These are phyloP conservation scores for Fraxinus xanthoxyloides DNA, from an alignment of 305 asterid species.

Conservation along the genomic window DNA sequence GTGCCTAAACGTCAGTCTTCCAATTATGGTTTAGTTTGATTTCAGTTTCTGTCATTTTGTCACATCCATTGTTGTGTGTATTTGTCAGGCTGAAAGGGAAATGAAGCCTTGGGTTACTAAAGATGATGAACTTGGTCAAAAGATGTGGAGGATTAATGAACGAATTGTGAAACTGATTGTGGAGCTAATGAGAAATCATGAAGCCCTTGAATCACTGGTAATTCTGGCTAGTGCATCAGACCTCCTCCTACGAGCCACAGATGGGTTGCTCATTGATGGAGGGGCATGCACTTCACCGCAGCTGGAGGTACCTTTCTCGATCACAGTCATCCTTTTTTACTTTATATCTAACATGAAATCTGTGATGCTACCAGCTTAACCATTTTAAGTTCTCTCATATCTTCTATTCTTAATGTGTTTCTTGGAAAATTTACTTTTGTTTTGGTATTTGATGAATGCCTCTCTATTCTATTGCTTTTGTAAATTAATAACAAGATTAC, in stretches of 20 bases:
- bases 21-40: neutral
- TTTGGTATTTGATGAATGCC: neutral
- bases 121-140: conserved; percentile 90
- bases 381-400: neutral
- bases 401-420: neutral
- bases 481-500: conserved; percentile 2
- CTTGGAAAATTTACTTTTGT: neutral
- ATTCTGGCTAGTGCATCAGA: conserved; percentile 88
- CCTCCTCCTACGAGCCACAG: conserved; percentile 93
- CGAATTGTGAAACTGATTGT: conserved; percentile 85
- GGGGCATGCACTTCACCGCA: conserved; percentile 98
- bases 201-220: conserved; percentile 78
- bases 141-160: conserved; percentile 91
- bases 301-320: conserved; percentile 65
- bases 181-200: conserved; percentile 94
- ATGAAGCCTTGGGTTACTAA: conserved; percentile 94
- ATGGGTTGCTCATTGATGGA: conserved; percentile 98
- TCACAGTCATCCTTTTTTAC: neutral
- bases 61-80: conserved; percentile 41
- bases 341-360: conserved; percentile 1
- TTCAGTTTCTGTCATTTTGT: conserved; percentile 29
- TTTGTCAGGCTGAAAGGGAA: conserved; percentile 95
- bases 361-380: neutral
- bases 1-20: neutral
- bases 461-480: conserved; percentile 14